Conservation (phyloP, 495 filamentous ascomycete genomes). For the Hypomontagnella submonticulosa region DNA sequence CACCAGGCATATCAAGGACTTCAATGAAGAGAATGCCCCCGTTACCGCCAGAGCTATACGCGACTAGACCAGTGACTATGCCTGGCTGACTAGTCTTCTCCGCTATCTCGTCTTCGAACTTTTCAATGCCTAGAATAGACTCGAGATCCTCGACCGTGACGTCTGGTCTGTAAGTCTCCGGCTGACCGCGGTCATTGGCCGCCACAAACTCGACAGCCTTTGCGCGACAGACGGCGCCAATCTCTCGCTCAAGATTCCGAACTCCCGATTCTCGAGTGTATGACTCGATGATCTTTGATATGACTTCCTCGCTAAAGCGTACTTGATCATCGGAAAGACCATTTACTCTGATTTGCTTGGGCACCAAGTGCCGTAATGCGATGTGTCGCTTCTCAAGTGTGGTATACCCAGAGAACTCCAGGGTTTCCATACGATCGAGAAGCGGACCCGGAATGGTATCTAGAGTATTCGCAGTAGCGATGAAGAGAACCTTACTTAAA, state of each 20-base stretch:
- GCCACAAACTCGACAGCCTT: conserved; percentile 97
- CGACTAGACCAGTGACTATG: conserved; percentile 96
- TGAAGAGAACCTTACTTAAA: conserved; percentile 95
- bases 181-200: conserved; percentile 78
- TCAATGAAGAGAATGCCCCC: conserved; percentile 99
- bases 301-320: conserved; percentile 78
- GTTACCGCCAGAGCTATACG: conserved; percentile 92
- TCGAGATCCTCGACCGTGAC: conserved; percentile 85
- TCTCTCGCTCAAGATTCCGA: conserved; percentile 93
- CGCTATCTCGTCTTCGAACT: conserved; percentile 94
- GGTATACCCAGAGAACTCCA: conserved; percentile 92
- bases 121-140: conserved; percentile 90
- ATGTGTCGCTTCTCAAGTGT: conserved; percentile 99
- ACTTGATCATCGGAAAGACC: conserved; percentile 81
- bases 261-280: conserved; percentile 99
- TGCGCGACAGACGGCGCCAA: conserved; percentile 91
- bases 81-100: conserved; percentile 88
- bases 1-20: conserved; percentile 96
- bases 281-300: conserved; percentile 92
- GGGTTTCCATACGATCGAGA: conserved; percentile 97
- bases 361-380: conserved; percentile 89
- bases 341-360: conserved; percentile 86
- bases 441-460: conserved; percentile 95
- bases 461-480: conserved; percentile 96
- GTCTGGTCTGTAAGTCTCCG: conserved; percentile 75